Evolutionary conservation across 78 protist species (phyloP), one percentile per base, ranked within the genome.

Genomic region (Fonticula alba): DNA sequence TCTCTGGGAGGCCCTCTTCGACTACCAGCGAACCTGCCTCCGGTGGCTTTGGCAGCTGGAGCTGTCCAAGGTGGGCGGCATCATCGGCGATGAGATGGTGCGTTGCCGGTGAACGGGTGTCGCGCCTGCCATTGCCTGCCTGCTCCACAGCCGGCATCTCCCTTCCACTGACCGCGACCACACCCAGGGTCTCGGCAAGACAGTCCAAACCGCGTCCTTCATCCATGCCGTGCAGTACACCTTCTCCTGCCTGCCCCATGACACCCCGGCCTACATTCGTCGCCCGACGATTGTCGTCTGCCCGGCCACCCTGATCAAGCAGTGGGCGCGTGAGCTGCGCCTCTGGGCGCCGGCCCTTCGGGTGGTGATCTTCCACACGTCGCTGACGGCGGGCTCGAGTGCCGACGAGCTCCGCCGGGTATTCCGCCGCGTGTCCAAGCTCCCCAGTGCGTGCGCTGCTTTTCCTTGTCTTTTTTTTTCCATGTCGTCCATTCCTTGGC

Each of bases 21-120:
- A 22, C n/a, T 86, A 90, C 62, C 95, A 90, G 40, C 62, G 64
- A 5, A 64, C 71, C 3, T 62, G 87, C 36, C 77, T 93, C 13
- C 7, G 58, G 40, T 94, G 98, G 98, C 29, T 93, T 62, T 83
- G 84, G 80, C 91, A 78, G 61, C 74, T 91, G 53, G 96, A 93
- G 61, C 0, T 22, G 31, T 85, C 79, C 49, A 43, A 56, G n/a
- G 76, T 60, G 29, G 97, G 98, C 46, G 98, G 97, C 41, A 82
- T 93, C 60, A 36, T 92, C 22, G 98, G 97, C 37, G 98, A 93
- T 66, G 98, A 93, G 33, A 87, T 87, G 93, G 84, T n/a, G n/a
- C n/a, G n/a, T n/a, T n/a, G n/a, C n/a, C n/a, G n/a, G 58, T 10
- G n/a, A n/a, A n/a, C n/a, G n/a, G n/a, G n/a, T 7, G 6, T 13